A percentile compares a stretch with the other conserved stretches of the same genome.
Conservation (phyloP, 1,284 basidiomycete genomes). For the Trametes polyzona region DNA sequence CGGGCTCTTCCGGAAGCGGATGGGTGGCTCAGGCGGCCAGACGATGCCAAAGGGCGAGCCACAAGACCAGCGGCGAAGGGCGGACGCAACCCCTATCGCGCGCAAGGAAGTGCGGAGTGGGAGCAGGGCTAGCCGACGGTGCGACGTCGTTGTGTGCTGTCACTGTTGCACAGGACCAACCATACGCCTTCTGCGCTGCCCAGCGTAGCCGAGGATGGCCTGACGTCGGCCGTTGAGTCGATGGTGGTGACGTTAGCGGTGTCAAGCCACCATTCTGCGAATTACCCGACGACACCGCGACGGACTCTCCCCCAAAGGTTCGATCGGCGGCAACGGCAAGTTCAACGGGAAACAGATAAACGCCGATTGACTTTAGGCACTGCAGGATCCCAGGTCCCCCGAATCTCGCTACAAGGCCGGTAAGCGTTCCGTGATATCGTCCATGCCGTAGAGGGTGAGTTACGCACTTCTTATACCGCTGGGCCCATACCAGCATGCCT, state of each 20-base stretch:
- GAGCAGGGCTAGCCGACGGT: not conserved
- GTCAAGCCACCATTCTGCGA: not conserved
- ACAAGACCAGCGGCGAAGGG: not conserved
- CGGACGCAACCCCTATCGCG: not conserved
- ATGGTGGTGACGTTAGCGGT: not conserved
- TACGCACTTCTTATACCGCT: constrained; percentile 80
- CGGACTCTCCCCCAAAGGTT: not conserved
- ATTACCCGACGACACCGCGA: not conserved
- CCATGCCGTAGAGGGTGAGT: not conserved
- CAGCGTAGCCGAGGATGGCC: not conserved
- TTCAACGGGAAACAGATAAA: constrained; percentile 22
- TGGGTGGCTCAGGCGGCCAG: not conserved
- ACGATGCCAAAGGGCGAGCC: not conserved
- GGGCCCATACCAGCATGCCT: constrained; percentile 76
- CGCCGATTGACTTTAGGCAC: constrained; percentile 61
- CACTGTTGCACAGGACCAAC: not conserved
- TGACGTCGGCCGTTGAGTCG: not conserved
- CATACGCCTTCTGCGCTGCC: not conserved
- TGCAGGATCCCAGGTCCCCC: constrained; percentile 66
- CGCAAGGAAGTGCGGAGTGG: not conserved
- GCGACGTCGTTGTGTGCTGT: not conserved
- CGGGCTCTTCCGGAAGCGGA: constrained; percentile 4
- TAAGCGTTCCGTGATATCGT: constrained; percentile 2
- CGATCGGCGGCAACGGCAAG: constrained; percentile 8
- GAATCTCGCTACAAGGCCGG: constrained; percentile 46